Evolutionary conservation across 768 basidiomycete genomes (phyloP).

Genomic region (Pisolithus microcarpus): DNA sequence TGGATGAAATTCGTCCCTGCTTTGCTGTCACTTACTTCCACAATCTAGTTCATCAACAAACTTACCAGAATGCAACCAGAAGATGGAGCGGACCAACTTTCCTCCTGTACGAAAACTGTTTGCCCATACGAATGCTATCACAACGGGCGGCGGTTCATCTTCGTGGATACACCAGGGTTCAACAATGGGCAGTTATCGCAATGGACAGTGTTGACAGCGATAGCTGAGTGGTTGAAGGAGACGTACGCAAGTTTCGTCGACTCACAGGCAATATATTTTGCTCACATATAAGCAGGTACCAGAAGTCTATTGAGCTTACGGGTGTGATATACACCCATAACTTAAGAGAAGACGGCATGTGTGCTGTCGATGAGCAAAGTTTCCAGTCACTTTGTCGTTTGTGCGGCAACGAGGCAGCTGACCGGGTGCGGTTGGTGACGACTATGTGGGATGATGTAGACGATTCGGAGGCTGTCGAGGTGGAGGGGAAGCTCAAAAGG

Average conservation of each 20-base stretch:
- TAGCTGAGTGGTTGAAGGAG: neutral
- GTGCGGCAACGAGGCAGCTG: neutral
- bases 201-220: neutral
- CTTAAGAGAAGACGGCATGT: neutral
- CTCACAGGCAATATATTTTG: neutral
- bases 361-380: neutral
- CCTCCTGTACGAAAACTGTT: neutral
- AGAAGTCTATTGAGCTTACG: neutral
- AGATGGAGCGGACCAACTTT: neutral
- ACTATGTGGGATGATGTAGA: neutral
- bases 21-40: neutral
- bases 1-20: too few relatives aligned
- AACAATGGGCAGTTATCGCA: neutral
- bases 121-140: neutral
- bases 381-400: neutral
- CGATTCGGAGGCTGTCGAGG: neutral
- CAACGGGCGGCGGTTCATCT: neutral
- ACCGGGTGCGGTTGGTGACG: neutral
- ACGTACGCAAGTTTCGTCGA: neutral
- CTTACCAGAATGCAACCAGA: neutral
- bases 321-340: neutral
- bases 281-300: neutral
- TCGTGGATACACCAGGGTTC: neutral
- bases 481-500: neutral
- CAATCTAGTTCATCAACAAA: neutral